Evolutionary conservation across 257 asterid genomes (phyloP), one percentile per base, ranked within the genome.

Genomic region (Jaltomata sinuosa): DNA sequence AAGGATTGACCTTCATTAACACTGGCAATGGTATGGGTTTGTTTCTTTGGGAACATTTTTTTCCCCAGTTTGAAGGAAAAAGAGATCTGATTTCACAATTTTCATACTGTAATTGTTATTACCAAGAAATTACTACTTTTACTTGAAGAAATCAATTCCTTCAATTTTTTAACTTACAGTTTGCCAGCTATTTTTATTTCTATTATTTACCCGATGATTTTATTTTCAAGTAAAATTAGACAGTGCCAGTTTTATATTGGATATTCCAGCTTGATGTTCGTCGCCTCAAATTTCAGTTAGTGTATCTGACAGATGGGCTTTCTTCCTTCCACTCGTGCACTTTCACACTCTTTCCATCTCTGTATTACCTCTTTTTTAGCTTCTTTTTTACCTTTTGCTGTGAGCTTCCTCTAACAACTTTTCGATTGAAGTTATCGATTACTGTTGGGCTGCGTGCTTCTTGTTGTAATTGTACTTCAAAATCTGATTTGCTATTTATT

Each of bases 51-150:
- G 27, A 29, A 49, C 62, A 49, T 77, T 8, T 19, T 76, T 47
- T 77, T 32, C 62, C 38, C 82, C 82, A 77, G 82, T 77, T 77
- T 77, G 82, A 29, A 76, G 81, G 61, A 77, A 76, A 45, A 77
- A 16, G 81, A 76, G 81, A 8, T 6, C 5, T 21, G 29, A 49
- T 49, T 77, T 29, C 62, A 29, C 82, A 77, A 27, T 16, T 49
- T 49, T 29, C 45, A 49, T 49, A 49, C 82, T 49, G 22, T 8
- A 15, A 71, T 71, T 71, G 22, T 47, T 76, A 76, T 34, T 49
- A 27, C 81, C 81, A 49, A 49, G 27, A 49, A 7, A 27, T 47
- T 76, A 29, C 29, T 49, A 11, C 64, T 49, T 47, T 49, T 77
- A n/a, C 81, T 47, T 77, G 82, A 77, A 77, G 82, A 49, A 49